phyloP scores from a whole-genome alignment of 2,329 filamentous ascomycete genomes.

The Cladophialophora psammophila region DNA sequence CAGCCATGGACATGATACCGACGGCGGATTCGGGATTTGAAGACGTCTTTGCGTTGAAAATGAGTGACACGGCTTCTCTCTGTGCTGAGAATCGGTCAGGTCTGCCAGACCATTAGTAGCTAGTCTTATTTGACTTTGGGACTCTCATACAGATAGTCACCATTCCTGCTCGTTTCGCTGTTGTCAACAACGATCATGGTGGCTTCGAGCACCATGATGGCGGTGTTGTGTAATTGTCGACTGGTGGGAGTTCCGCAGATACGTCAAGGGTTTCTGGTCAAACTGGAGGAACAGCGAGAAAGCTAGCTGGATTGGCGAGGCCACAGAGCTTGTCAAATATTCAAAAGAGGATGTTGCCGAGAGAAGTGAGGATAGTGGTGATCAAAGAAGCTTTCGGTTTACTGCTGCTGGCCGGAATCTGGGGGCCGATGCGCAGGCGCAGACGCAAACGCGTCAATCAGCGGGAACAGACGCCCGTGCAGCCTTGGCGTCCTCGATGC shows the following conservation, averaged over 20 bases:
- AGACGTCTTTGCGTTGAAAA: constrained; percentile 95
- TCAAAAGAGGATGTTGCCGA: not conserved
- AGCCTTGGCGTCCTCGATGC: constrained; percentile 5
- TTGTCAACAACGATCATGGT: constrained; percentile 99
- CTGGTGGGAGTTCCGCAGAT: not conserved
- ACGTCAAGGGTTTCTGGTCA: not conserved
- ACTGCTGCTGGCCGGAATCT: not conserved
- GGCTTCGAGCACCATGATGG: constrained; percentile 96
- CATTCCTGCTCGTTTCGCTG: constrained; percentile 97
- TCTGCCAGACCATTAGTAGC: constrained; percentile 54
- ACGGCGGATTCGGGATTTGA: constrained; percentile 97
- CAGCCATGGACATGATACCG: constrained; percentile 98
- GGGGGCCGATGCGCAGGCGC: constrained; percentile 1
- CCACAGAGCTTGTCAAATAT: not conserved
- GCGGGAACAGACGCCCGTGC: not conserved
- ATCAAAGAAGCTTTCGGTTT: not conserved
- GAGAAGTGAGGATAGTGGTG: not conserved
- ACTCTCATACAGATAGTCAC: constrained; percentile 73
- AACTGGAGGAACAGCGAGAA: not conserved
- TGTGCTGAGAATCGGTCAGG: constrained; percentile 97
- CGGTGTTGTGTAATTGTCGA: constrained; percentile 42
- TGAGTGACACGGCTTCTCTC: constrained; percentile 89
- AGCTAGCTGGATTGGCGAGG: not conserved
- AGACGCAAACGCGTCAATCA: constrained; percentile 19
- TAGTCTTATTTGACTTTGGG: not conserved